Evolutionary conservation across 2,329 filamentous ascomycete species (phyloP).

Genomic region (Fusarium penzigii): DNA sequence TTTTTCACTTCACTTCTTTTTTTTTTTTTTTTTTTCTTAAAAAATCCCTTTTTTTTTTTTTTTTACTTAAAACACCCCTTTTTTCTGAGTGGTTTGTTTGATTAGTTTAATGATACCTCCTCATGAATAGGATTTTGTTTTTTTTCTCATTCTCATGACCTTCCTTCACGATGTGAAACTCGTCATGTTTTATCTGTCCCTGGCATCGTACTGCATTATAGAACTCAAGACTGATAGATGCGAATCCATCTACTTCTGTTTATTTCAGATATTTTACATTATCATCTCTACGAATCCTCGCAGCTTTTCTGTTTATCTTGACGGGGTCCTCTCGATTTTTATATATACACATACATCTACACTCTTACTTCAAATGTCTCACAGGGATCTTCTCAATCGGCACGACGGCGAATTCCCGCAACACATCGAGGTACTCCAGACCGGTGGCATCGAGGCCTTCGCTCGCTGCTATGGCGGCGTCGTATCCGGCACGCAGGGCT

Average conservation of each 20-base stretch:
- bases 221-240: background rate
- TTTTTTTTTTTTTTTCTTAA: background rate
- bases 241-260: slow-evolving; percentile 1
- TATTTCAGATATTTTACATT: slow-evolving; percentile 1
- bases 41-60: slow-evolving; percentile 1
- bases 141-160: background rate
- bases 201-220: too few relatives aligned
- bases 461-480: slow-evolving; percentile 27
- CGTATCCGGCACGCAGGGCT: slow-evolving; percentile 48
- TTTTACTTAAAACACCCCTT: background rate
- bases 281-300: background rate
- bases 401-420: slow-evolving; percentile 27
- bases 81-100: slow-evolving; percentile 7
- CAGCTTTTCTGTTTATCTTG: background rate
- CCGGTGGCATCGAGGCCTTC: slow-evolving; percentile 30
- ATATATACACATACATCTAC: background rate
- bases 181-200: too few relatives aligned
- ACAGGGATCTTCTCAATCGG: slow-evolving; percentile 29
- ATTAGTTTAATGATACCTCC: slow-evolving; percentile 35
- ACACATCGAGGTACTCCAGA: slow-evolving; percentile 28
- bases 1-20: background rate
- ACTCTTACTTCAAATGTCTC: slow-evolving; percentile 15
- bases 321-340: background rate
- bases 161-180: too few relatives aligned
- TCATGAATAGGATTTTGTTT: slow-evolving; percentile 14